Conservation (phyloP, 306 rosid species). For the Citrullus mucosospermus region DNA sequence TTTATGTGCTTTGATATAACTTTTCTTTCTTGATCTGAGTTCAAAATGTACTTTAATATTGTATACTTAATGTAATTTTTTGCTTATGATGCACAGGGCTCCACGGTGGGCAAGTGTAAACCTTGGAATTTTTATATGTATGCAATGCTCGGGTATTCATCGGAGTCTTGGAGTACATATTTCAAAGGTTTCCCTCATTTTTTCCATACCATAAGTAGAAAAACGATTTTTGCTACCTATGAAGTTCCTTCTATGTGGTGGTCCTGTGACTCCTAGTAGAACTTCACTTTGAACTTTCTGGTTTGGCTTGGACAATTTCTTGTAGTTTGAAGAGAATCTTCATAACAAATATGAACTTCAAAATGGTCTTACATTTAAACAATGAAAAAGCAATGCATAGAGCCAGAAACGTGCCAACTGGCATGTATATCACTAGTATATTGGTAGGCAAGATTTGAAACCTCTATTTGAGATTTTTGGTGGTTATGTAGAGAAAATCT, state of each 20-base stretch:
- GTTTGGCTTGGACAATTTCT: background rate
- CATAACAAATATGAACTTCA: background rate
- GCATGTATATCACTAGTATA: background rate
- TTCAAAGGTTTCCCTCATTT: conserved; percentile 47
- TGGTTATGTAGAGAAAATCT: background rate
- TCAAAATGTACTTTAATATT: background rate
- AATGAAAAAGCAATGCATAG: background rate
- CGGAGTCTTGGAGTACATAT: conserved; percentile 95
- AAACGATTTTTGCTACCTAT: background rate
- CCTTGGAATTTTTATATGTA: conserved; percentile 83
- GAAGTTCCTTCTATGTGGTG: background rate
- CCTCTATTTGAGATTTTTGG: background rate
- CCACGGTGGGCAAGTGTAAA: conserved; percentile 99
- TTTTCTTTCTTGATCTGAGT: background rate
- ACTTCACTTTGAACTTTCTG: background rate
- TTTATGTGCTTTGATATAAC: conserved; percentile 1
- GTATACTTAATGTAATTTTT: background rate
- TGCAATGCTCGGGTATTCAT: conserved; percentile 96
- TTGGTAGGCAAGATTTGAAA: background rate
- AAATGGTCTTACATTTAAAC: conserved; percentile 1
- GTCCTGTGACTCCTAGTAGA: background rate
- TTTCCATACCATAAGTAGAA: background rate
- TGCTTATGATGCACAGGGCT: conserved; percentile 41
- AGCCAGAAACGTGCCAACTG: background rate
- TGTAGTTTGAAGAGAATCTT: background rate